A percentile compares a stretch with the other conserved stretches of the same genome.
Conservation (phyloP, 345 rosid genomes). For the Bruguiera sexangula region DNA sequence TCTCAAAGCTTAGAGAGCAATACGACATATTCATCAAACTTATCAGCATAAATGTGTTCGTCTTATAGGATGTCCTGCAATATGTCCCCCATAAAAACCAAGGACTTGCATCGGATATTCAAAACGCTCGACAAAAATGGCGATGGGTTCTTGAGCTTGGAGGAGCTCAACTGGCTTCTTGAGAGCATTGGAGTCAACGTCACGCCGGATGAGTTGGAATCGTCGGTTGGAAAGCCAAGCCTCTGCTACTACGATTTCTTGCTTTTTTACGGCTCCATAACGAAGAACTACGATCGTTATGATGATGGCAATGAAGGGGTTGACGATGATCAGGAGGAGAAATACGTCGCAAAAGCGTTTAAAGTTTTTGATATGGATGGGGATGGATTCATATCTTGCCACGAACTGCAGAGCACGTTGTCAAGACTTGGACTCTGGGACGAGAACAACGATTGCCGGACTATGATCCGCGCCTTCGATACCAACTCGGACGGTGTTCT, state of each 20-base stretch:
- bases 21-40: no score
- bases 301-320: not conserved
- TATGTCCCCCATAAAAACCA: slow-evolving; percentile 40
- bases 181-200: slow-evolving; percentile 40
- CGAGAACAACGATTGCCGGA: slow-evolving; percentile 51
- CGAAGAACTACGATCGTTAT: slow-evolving; percentile 5
- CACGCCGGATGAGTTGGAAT: slow-evolving; percentile 49
- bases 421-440: slow-evolving; percentile 66
- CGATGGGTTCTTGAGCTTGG: slow-evolving; percentile 58
- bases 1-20: no score
- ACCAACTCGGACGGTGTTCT: slow-evolving; percentile 66
- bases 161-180: slow-evolving; percentile 74
- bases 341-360: slow-evolving; percentile 48
- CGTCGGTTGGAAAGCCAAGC: slow-evolving; percentile 53
- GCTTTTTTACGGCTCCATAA: slow-evolving; percentile 47
- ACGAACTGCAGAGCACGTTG: slow-evolving; percentile 67
- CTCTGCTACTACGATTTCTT: slow-evolving; percentile 59
- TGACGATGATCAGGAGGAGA: slow-evolving; percentile 9
- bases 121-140: slow-evolving; percentile 64
- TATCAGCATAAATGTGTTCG: no score
- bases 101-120: slow-evolving; percentile 61
- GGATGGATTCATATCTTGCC: slow-evolving; percentile 68
- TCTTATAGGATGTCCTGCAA: not conserved
- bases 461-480: slow-evolving; percentile 63
- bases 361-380: slow-evolving; percentile 64